A percentile compares a stretch with the other conserved stretches of the same genome.
These are phyloP conservation scores for Verbena officinalis DNA, from an alignment of 257 asterid species.

Conservation along the genomic window DNA sequence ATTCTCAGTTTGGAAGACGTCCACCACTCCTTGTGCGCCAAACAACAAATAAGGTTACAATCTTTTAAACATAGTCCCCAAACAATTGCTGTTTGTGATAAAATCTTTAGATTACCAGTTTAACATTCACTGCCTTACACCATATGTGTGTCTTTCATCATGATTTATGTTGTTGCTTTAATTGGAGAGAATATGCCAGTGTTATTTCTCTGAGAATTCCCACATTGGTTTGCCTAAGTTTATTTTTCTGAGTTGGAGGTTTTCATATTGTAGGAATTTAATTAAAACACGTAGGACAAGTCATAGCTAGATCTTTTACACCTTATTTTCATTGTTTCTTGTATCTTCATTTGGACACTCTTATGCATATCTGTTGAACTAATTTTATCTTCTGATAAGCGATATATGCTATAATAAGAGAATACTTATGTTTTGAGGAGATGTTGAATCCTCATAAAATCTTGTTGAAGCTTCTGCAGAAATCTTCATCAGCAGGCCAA, in stretches of 20 bases:
- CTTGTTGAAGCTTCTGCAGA: conserved; percentile 49
- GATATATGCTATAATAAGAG: too few relatives aligned
- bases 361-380: not conserved
- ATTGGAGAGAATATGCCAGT: not conserved
- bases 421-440: not conserved
- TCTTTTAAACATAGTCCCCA: conserved; percentile 11
- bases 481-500: conserved; percentile 50
- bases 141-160: conserved; percentile 7
- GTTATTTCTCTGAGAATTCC: conserved; percentile 8
- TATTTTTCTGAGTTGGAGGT: not conserved
- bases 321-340: conserved; percentile 7
- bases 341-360: not conserved
- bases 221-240: not conserved
- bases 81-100: conserved; percentile 18
- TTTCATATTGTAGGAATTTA: conserved; percentile 11
- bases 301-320: not conserved
- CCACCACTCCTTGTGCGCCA: conserved; percentile 65
- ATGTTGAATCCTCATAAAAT: conserved; percentile 23
- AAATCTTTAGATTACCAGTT: conserved; percentile 4
- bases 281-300: not conserved
- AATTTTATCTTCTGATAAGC: not conserved
- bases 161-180: conserved; percentile 18
- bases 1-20: conserved; percentile 90
- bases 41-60: conserved; percentile 67
- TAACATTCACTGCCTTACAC: conserved; percentile 3